Conservation (phyloP, 2,329 filamentous ascomycete species). For the Ophiostoma ips region DNA sequence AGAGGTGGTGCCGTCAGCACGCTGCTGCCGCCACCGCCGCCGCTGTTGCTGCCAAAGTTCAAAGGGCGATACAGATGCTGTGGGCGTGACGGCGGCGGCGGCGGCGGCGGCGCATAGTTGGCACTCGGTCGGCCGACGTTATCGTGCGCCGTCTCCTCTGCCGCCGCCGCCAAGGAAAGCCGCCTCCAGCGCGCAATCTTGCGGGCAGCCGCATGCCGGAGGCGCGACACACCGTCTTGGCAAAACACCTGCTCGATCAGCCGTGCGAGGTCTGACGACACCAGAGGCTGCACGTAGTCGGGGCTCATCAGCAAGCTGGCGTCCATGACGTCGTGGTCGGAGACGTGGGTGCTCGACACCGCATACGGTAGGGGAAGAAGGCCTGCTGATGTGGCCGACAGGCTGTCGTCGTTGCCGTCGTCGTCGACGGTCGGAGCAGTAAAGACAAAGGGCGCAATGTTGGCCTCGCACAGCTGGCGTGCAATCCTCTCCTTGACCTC, state of each 20-base stretch:
- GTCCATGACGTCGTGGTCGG: conserved; percentile 75
- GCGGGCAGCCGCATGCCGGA: conserved; percentile 69
- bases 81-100: too few species aligned
- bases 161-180: conserved; percentile 10
- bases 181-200: conserved; percentile 63
- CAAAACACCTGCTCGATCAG: conserved; percentile 68
- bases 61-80: conserved; percentile 8
- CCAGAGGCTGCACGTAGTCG: conserved; percentile 71
- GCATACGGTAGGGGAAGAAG: conserved; percentile 52
- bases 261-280: conserved; percentile 55
- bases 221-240: conserved; percentile 60
- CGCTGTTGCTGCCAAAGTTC: background rate
- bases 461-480: conserved; percentile 39
- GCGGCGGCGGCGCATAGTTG: too few species aligned
- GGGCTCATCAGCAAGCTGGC: conserved; percentile 87
- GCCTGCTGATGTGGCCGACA: too few species aligned
- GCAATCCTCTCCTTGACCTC: conserved; percentile 46
- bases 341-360: conserved; percentile 58
- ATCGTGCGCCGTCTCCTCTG: too few species aligned
- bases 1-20: background rate
- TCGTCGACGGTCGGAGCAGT: background rate
- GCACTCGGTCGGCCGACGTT: too few species aligned
- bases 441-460: conserved; percentile 56
- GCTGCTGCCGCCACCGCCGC: too few species aligned
- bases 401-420: too few species aligned